Conservation (phyloP, 208 protist genomes). For the Angomonas ambiguus region DNA sequence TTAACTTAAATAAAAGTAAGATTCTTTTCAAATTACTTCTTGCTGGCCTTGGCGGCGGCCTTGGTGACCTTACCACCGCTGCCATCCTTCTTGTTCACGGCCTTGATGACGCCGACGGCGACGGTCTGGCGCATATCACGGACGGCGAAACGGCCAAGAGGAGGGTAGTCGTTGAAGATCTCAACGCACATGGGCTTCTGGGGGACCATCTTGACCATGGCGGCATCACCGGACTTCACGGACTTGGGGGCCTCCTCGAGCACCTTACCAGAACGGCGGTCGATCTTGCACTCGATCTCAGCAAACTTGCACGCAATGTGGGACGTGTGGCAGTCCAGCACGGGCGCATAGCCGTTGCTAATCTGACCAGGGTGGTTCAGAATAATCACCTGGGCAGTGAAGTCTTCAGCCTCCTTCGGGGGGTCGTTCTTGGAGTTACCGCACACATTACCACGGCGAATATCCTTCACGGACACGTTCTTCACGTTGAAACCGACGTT, state of each 20-base stretch:
- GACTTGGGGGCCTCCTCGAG: constrained; percentile 82
- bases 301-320: constrained; percentile 93
- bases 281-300: constrained; percentile 89
- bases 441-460: constrained; percentile 82
- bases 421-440: constrained; percentile 64
- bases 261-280: constrained; percentile 89
- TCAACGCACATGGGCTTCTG: constrained; percentile 94
- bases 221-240: constrained; percentile 92
- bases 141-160: constrained; percentile 95
- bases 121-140: constrained; percentile 95
- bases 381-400: constrained; percentile 93
- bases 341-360: constrained; percentile 81
- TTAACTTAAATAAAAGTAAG: constrained; percentile 8
- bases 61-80: constrained; percentile 77
- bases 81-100: constrained; percentile 62
- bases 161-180: constrained; percentile 91
- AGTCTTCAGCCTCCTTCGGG: constrained; percentile 48
- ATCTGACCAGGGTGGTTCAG: constrained; percentile 93
- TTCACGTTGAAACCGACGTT: constrained; percentile 96
- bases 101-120: constrained; percentile 96
- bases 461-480: constrained; percentile 89
- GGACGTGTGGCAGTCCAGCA: constrained; percentile 93
- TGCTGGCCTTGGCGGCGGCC: constrained; percentile 57
- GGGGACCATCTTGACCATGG: constrained; percentile 85
- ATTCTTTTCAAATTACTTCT: constrained; percentile 41